Conservation (phyloP, 2,329 filamentous ascomycete genomes). For the Curvularia spicifera region DNA sequence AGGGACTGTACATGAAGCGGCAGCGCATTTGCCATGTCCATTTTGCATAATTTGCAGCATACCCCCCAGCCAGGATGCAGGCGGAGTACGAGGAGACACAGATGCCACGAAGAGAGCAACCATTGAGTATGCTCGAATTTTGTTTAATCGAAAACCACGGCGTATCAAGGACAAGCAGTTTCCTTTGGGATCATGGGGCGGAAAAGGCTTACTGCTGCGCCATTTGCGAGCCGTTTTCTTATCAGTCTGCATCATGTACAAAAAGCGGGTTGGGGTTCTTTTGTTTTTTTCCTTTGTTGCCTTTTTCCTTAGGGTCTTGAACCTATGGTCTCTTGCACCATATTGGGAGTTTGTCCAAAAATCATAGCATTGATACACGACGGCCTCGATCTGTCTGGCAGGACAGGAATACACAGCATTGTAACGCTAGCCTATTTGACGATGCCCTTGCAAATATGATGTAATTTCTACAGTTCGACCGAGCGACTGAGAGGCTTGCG, state of each 20-base stretch:
- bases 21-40: slow-evolving; percentile 36
- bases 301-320: slow-evolving; percentile 17
- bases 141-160: slow-evolving; percentile 23
- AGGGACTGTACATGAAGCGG: slow-evolving; percentile 45
- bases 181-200: slow-evolving; percentile 17
- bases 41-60: slow-evolving; percentile 36
- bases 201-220: slow-evolving; percentile 22
- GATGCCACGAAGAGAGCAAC: slow-evolving; percentile 16
- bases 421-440: slow-evolving; percentile 31
- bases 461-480: slow-evolving; percentile 6
- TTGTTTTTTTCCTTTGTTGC: slow-evolving; percentile 19
- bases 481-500: background rate
- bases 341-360: slow-evolving; percentile 20
- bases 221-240: slow-evolving; percentile 23
- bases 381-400: slow-evolving; percentile 19
- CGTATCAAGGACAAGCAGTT: slow-evolving; percentile 16
- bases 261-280: slow-evolving; percentile 35
- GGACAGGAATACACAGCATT: slow-evolving; percentile 32
- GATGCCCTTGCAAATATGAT: background rate
- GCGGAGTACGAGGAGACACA: slow-evolving; percentile 25
- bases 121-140: slow-evolving; percentile 12
- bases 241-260: slow-evolving; percentile 36
- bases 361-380: slow-evolving; percentile 25
- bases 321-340: slow-evolving; percentile 24
- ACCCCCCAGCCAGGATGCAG: slow-evolving; percentile 23